Base-by-base conservation (phyloP, 495 filamentous ascomycete genomes). In the Trichoderma reesei region DNA sequence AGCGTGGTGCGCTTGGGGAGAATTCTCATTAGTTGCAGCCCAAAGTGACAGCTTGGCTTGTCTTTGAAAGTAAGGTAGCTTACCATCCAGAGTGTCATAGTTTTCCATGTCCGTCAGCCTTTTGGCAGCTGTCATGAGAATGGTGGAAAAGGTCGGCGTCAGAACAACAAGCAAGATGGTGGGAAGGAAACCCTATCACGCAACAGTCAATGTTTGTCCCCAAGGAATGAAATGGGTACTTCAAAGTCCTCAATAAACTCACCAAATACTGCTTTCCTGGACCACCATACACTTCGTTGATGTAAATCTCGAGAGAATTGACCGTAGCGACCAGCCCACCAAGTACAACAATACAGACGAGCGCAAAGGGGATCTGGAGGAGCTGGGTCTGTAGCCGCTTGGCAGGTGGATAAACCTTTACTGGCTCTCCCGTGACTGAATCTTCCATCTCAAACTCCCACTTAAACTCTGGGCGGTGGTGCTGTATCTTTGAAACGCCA, bases 261-360 rank as follows among this genome's bases (percentile, higher is more conserved):
- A 96, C 91, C 76, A 98, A 72, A 63, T 93, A 84, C 31, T 79
- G 79, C 75, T 98, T 96, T 61, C 95, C 83, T 0, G 94, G 94
- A 0, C 94, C 94, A 65, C 86, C 86, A 72, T 98, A 98, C 41
- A 98, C 84, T 74, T 98, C 92, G 0, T 88, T 90, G 65, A 98
- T 89, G 74, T 98, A 96, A 56, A 98, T 90, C 72, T 98, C 94
- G 72, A 98, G 96, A 0, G 86, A 86, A 74, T 98, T 98, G 70
- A 91, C 95, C 33, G 85, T 86, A 0, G 87, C 87, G 69, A 96
- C 96, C 60, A 98, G 79, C 3, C 84, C 82, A 0, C 92, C 94
- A 5, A 98, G 78, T 1, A 88, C 80, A 10, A 82, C 65, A 9
- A 84, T 77, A 31, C 91, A 87, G 5, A 85, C 78, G 42, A 95